Conservation (phyloP, 2,329 filamentous ascomycete genomes). For the Cadophora sp. region DNA sequence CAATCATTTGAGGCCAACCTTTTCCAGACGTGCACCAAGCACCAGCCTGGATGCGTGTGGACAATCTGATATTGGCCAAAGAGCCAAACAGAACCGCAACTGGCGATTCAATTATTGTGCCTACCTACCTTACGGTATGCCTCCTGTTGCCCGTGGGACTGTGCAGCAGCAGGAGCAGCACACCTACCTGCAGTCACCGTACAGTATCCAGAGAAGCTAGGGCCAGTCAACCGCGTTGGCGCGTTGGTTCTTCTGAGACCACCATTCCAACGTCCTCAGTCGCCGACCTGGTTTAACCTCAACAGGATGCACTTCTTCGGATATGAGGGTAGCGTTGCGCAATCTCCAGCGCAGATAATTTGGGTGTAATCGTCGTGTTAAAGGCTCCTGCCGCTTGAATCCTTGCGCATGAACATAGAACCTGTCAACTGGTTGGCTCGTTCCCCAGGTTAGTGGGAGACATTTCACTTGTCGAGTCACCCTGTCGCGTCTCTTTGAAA, state of each 20-base stretch:
- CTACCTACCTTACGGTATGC: slow-evolving; percentile 19
- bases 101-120: slow-evolving; percentile 25
- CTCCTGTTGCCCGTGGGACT: slow-evolving; percentile 21
- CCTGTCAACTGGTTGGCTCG: slow-evolving; percentile 11
- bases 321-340: slow-evolving; percentile 17
- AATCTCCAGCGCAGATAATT: slow-evolving; percentile 24
- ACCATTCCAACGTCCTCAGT: slow-evolving; percentile 16
- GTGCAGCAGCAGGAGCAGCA: background rate
- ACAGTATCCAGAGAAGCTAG: background rate
- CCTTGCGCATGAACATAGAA: slow-evolving; percentile 35
- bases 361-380: slow-evolving; percentile 24
- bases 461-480: slow-evolving; percentile 15
- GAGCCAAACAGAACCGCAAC: slow-evolving; percentile 8
- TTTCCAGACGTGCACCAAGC: slow-evolving; percentile 27
- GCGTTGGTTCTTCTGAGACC: slow-evolving; percentile 31
- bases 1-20: slow-evolving; percentile 31
- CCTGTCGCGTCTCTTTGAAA: slow-evolving; percentile 42
- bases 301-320: slow-evolving; percentile 25
- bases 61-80: slow-evolving; percentile 20
- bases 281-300: slow-evolving; percentile 25
- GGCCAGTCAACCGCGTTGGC: slow-evolving; percentile 31
- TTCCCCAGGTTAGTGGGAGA: slow-evolving; percentile 7
- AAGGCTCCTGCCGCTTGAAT: slow-evolving; percentile 30
- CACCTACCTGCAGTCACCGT: slow-evolving; percentile 22
- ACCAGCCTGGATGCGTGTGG: slow-evolving; percentile 2